A percentile compares a stretch with the other conserved stretches of the same genome.
These are phyloP conservation scores for Toxoplasma gondii DNA, from an alignment of 169 alveolate genomes.

Conservation along the genomic window DNA sequence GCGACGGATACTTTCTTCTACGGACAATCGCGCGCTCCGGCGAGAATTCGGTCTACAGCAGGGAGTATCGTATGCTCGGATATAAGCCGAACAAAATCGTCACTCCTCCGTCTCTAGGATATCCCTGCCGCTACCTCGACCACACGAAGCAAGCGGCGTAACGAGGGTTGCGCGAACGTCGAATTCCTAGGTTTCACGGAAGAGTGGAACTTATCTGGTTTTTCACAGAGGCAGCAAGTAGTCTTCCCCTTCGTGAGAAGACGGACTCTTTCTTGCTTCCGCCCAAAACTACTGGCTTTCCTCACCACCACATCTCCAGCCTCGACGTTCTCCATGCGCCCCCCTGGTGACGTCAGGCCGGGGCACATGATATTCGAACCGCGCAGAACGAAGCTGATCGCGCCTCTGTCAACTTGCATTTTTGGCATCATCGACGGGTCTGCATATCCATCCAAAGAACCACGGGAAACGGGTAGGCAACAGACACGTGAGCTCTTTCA, in stretches of 20 bases:
- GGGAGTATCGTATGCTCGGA: background rate
- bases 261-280: too few relatives aligned
- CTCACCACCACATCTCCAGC: conserved; percentile 61
- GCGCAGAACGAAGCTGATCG: conserved; percentile 92
- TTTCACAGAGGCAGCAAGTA: too few relatives aligned
- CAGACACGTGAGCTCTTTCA: background rate
- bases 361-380: conserved; percentile 98
- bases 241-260: too few relatives aligned
- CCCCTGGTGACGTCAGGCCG: conserved; percentile 97
- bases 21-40: background rate
- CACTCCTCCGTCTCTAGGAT: too few relatives aligned
- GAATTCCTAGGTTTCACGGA: too few relatives aligned
- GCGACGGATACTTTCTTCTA: background rate
- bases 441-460: conserved; percentile 32
- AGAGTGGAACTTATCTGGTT: too few relatives aligned
- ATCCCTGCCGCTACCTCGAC: too few relatives aligned
- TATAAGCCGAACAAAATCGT: too few relatives aligned
- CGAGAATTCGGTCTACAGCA: background rate
- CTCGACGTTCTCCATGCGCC: conserved; percentile 92
- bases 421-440: conserved; percentile 96
- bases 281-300: too few relatives aligned
- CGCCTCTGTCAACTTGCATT: conserved; percentile 97
- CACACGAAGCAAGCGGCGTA: too few relatives aligned
- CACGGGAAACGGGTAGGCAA: background rate
- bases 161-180: too few relatives aligned